phyloP scores from a whole-genome alignment of 2,329 filamentous ascomycete species.

The Colletotrichum sp. region DNA sequence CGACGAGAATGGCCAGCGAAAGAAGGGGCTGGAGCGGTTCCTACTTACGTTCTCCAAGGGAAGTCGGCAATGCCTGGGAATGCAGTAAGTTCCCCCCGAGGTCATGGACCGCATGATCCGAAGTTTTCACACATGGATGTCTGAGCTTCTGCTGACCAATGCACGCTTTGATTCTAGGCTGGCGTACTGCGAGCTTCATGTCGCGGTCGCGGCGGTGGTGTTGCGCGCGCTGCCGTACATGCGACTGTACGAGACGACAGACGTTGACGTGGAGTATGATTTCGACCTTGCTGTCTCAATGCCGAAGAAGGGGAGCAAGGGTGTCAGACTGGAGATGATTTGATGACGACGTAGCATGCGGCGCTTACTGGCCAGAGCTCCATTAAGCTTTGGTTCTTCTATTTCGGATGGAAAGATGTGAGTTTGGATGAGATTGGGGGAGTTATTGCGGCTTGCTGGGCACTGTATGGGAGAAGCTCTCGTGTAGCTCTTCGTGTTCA shows the following conservation, averaged over 20 bases:
- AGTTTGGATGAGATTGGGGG: neutral
- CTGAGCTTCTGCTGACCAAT: neutral
- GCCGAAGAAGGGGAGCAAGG: constrained; percentile 15
- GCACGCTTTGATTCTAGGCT: constrained; percentile 23
- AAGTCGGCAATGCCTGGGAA: constrained; percentile 22
- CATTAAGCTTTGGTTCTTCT: neutral
- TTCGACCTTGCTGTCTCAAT: constrained; percentile 27
- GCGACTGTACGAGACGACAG: constrained; percentile 30
- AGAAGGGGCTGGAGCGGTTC: constrained; percentile 5
- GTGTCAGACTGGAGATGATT: neutral
- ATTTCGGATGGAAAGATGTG: neutral
- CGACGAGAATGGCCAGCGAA: constrained; percentile 2
- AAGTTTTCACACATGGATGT: neutral
- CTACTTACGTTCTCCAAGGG: constrained; percentile 22
- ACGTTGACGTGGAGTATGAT: constrained; percentile 29
- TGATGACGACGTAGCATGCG: neutral
- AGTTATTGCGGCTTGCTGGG: neutral
- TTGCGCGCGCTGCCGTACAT: constrained; percentile 29
- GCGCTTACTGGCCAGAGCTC: neutral
- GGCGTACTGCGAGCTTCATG: constrained; percentile 31
- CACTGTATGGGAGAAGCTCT: neutral
- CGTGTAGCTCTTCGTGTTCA: neutral
- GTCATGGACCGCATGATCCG: neutral
- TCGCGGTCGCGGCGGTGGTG: constrained; percentile 25
- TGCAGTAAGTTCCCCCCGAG: constrained; percentile 18